Evolutionary conservation across 768 basidiomycete genomes (phyloP).

Genomic region (Pholiota molesta): DNA sequence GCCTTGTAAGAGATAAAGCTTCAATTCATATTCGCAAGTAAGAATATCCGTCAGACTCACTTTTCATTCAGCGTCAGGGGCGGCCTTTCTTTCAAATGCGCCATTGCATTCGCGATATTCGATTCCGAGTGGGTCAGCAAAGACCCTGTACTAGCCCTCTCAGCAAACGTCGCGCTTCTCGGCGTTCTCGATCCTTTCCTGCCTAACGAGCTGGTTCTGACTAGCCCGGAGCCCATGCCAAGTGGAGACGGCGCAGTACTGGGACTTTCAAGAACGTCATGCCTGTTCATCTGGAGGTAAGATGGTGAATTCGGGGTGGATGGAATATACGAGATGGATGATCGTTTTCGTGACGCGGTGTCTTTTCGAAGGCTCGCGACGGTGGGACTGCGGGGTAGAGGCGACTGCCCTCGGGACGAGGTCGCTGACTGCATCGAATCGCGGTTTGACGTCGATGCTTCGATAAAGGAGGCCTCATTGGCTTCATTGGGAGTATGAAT

Average conservation of each 20-base stretch:
- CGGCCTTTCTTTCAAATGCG: conserved; percentile 32
- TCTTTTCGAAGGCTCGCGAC: conserved; percentile 14
- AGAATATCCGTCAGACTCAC: conserved; percentile 42
- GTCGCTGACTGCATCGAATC: background rate
- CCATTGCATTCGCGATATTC: conserved; percentile 3
- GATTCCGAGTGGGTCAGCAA: conserved; percentile 27
- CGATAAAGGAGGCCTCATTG: background rate
- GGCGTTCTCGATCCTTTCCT: conserved; percentile 11
- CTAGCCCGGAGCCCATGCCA: conserved; percentile 11
- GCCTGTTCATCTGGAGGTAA: conserved; percentile 12
- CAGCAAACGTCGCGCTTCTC: conserved; percentile 16
- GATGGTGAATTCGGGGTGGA: conserved; percentile 21
- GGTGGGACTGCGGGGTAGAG: conserved; percentile 17
- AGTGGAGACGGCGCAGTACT: conserved; percentile 15
- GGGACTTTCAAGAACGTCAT: conserved; percentile 1
- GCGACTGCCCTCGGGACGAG: conserved; percentile 8
- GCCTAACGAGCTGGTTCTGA: conserved; percentile 16
- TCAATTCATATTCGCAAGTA: background rate
- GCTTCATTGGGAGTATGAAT: background rate
- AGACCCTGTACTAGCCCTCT: conserved; percentile 19
- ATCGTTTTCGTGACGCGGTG: conserved; percentile 43
- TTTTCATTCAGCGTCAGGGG: conserved; percentile 72
- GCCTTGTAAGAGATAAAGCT: conserved; percentile 43
- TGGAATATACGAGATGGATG: conserved; percentile 56
- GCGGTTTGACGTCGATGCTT: background rate